Base-by-base conservation (phyloP, 1,284 basidiomycete species). In the Ustilago tritici region DNA sequence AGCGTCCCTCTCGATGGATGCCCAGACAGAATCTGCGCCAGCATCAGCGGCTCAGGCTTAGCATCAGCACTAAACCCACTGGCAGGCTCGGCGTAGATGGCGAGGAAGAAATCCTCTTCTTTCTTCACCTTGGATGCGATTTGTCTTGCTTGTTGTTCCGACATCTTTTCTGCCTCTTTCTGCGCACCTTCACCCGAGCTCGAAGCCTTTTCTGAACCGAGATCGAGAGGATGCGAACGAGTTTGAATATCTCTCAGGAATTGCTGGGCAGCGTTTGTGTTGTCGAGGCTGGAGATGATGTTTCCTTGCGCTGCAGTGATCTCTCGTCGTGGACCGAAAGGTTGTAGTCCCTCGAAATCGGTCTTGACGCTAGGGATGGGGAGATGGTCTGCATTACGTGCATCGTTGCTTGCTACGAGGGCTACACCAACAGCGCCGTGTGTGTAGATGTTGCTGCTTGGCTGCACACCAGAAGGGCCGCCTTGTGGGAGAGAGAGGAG, bases 261-360 rank as follows among this genome's bases (percentile, higher is more conserved):
- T 3, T 92, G 87, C 64, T 90, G 89, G 0, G 92, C 91, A 0
- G 94, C 93, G 80, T 94, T 95, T 11, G 87, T 82, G 59, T 88
- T 85, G 77, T 92, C 88, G 3, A 94, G 86, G 3, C 88, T 86
- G 49, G 92, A 89, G 23, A 95, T 88, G 74, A 95, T 89, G 82
- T 95, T 95, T 0, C 93, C 93, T 84, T 93, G 91, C 2, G 91
- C 89, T 92, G 88, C 87, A 4, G 92, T 91, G 19, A 95, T 89
- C 1, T 82, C 87, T 83, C 92, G 87, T 1, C 88, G 84, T 1
- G 84, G 79, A 3, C 90, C 91, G 36, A 95, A 85, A 0, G 89
- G 86, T 23, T 87, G 83, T 12, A 92, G 83, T 1, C 89, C 90
- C 17, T 89, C 87, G 80, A 92, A 92, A 1, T 88, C 84, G 14